Conservation (phyloP, 2,329 filamentous ascomycete species). For the Neonectria magnoliae region DNA sequence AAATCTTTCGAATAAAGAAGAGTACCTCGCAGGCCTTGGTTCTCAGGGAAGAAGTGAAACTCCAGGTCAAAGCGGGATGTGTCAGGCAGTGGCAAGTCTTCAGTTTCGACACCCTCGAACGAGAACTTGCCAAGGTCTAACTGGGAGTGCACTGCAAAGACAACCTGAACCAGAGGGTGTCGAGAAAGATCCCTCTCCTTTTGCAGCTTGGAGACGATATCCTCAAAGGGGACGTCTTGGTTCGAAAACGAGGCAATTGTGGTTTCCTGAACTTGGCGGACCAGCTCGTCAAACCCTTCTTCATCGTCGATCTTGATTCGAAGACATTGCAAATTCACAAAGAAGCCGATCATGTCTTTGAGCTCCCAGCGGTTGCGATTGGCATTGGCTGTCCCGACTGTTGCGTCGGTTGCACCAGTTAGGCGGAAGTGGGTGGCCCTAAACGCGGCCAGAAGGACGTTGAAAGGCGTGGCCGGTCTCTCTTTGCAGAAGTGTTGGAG, state of each 20-base stretch:
- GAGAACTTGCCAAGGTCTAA: slow-evolving; percentile 28
- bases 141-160: slow-evolving; percentile 35
- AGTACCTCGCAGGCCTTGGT: slow-evolving; percentile 15
- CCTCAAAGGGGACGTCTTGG: slow-evolving; percentile 38
- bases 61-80: slow-evolving; percentile 39
- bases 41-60: slow-evolving; percentile 39
- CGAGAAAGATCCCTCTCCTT: slow-evolving; percentile 23
- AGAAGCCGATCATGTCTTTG: slow-evolving; percentile 33
- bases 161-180: slow-evolving; percentile 28
- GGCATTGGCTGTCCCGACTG: slow-evolving; percentile 33
- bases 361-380: slow-evolving; percentile 30
- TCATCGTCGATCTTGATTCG: slow-evolving; percentile 27
- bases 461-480: slow-evolving; percentile 11
- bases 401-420: slow-evolving; percentile 33
- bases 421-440: slow-evolving; percentile 39
- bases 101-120: slow-evolving; percentile 30
- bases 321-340: slow-evolving; percentile 39
- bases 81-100: slow-evolving; percentile 5
- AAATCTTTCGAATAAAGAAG: slow-evolving; percentile 36
- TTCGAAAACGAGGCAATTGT: slow-evolving; percentile 25
- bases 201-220: slow-evolving; percentile 25
- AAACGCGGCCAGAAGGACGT: slow-evolving; percentile 35
- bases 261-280: slow-evolving; percentile 27
- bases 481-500: slow-evolving; percentile 25
- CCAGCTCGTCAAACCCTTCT: slow-evolving; percentile 29